These are phyloP conservation scores for Rubus parviflorus DNA, from an alignment of 306 rosid species.

Conservation along the genomic window DNA sequence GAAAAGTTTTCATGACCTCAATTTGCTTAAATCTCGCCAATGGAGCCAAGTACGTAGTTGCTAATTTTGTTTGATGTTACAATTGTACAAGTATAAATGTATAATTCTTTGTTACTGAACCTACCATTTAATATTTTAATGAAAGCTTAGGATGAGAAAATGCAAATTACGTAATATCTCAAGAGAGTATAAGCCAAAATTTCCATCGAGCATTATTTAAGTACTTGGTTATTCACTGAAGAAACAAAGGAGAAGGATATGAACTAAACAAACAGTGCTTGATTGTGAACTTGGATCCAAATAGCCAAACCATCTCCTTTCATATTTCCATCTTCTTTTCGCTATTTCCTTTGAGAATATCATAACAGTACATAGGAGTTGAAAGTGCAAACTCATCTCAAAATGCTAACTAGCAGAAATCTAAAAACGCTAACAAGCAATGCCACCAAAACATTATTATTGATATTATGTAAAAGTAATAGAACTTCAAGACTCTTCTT, in stretches of 20 bases:
- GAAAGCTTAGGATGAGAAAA: not conserved
- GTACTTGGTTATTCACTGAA: no score
- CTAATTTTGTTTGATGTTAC: not conserved
- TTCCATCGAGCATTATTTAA: no score
- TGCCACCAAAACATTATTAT: not conserved
- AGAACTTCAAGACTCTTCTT: slow-evolving; percentile 56
- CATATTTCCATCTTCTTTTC: not conserved
- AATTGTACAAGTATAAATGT: no score
- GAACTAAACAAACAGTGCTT: not conserved
- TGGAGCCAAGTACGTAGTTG: no score
- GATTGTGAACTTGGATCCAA: not conserved
- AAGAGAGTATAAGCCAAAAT: no score
- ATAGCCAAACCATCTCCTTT: not conserved
- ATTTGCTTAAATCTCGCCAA: not conserved
- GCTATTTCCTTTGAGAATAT: not conserved
- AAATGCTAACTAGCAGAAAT: not conserved
- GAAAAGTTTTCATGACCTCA: not conserved
- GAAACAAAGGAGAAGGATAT: not conserved
- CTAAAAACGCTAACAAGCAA: not conserved
- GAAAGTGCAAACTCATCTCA: not conserved
- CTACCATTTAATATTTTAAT: not conserved
- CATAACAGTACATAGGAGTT: not conserved
- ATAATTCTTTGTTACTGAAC: not conserved
- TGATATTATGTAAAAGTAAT: not conserved
- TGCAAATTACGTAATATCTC: not conserved